A percentile compares a stretch with the other conserved stretches of the same genome.
These are phyloP conservation scores for Kazachstania africana DNA, from an alignment of 805 yeast species.

Conservation along the genomic window DNA sequence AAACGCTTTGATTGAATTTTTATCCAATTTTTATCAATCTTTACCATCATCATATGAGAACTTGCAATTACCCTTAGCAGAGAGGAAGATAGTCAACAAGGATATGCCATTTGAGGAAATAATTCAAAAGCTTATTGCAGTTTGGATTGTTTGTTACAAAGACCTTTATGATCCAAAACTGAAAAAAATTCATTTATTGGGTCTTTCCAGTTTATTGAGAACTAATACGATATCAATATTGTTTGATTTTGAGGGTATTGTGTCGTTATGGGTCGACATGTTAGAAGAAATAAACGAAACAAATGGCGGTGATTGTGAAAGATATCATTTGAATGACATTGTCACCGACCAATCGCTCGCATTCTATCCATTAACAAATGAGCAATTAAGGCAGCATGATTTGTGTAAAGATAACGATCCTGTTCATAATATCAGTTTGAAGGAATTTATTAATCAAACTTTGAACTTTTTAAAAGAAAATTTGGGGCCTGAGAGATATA, in stretches of 20 bases:
- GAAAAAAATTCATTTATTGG: conserved; percentile 57
- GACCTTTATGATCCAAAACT: conserved; percentile 65
- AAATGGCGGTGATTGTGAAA: conserved; percentile 42
- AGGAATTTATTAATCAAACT: conserved; percentile 30
- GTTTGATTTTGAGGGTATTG: conserved; percentile 25
- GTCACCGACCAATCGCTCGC: conserved; percentile 24
- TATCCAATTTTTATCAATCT: conserved; percentile 16
- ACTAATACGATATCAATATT: conserved; percentile 25
- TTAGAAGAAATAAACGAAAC: conserved; percentile 68
- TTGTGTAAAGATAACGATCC: conserved; percentile 34
- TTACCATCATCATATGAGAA: conserved; percentile 15
- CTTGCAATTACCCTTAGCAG: conserved; percentile 10
- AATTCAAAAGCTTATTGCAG: conserved; percentile 21
- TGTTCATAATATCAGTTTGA: conserved; percentile 41
- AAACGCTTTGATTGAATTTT: conserved; percentile 19
- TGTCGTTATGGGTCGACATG: conserved; percentile 37
- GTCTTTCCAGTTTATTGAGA: conserved; percentile 40
- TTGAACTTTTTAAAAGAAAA: conserved; percentile 17
- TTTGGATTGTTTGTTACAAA: conserved; percentile 36
- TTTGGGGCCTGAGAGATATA: conserved; percentile 16
- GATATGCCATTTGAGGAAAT: conserved; percentile 20
- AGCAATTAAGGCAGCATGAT: conserved; percentile 32
- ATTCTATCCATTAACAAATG: conserved; percentile 27
- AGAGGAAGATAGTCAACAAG: conserved; percentile 13
- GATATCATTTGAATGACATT: conserved; percentile 35